Evolutionary conservation across 2,329 filamentous ascomycete genomes (phyloP).

Genomic region (Monosporascus sp.): DNA sequence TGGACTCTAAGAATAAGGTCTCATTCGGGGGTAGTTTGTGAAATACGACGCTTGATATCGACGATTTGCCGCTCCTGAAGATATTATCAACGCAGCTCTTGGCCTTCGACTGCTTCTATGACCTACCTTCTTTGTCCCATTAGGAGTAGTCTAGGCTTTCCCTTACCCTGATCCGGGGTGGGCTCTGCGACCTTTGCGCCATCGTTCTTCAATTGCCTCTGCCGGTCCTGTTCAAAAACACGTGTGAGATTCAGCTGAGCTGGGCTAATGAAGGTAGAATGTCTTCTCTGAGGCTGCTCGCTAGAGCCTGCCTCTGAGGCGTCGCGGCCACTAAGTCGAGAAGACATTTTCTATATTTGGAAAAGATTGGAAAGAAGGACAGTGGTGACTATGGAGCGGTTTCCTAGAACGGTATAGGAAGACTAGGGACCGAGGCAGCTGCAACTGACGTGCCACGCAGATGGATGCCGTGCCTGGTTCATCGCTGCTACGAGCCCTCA

Average conservation of each 20-base stretch:
- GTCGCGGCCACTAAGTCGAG: conserved; percentile 22
- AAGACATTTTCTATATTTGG: conserved; percentile 19
- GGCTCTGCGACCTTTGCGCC: conserved; percentile 39
- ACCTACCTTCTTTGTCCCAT: conserved; percentile 91
- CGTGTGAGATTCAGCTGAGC: conserved; percentile 59
- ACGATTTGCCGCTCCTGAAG: conserved; percentile 89
- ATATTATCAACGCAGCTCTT: conserved; percentile 8
- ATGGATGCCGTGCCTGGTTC: conserved; percentile 11
- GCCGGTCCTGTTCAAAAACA: conserved; percentile 56
- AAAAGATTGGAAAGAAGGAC: not conserved
- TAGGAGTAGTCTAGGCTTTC: conserved; percentile 79
- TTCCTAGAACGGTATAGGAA: conserved; percentile 13
- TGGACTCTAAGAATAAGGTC: conserved; percentile 92
- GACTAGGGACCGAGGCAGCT: conserved; percentile 4
- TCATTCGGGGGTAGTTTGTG: conserved; percentile 96
- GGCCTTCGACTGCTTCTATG: not conserved
- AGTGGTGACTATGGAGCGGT: not conserved
- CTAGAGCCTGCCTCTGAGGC: conserved; percentile 10
- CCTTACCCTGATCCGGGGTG: conserved; percentile 44
- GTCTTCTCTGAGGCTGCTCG: conserved; percentile 9
- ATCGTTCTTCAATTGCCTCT: conserved; percentile 43
- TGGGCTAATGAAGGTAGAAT: conserved; percentile 41
- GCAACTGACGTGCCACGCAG: conserved; percentile 9
- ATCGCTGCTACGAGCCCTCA: conserved; percentile 11
- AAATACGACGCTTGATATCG: conserved; percentile 98